Base-by-base conservation (phyloP, 768 basidiomycete genomes). In the Suillus americanus region DNA sequence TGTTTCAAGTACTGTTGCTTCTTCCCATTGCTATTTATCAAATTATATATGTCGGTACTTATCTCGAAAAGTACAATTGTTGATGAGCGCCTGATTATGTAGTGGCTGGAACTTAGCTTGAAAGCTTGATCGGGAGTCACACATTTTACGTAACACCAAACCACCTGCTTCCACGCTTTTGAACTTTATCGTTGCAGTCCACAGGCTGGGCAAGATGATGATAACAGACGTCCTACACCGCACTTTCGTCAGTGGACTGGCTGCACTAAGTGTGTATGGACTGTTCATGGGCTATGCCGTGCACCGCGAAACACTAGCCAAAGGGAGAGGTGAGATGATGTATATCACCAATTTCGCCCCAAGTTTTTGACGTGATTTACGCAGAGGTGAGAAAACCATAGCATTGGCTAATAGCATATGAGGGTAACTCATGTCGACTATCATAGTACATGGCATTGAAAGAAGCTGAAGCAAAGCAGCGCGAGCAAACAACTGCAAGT, bases 261-360 rank as follows among this genome's bases (percentile, higher is more conserved):
- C 71, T 18, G 67, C 50, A 28, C 68, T 76, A 54, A 74, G 66
- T 18, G 40, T 74, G 12, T 77, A 77, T 30, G 75, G 75, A 46
- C 13, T 76, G 23, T 76, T 75, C 64, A 55, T 76, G 40, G 75
- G 76, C 16, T 75, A 74, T 63, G 72, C 72, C 20, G 73, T 76
- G 12, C 75, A 76, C 30, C 67, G 60, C 12, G 75, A 76, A 33
- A 70, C 76, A 54, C 71, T 76, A 66, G 33, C 65, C 57, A 76
- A 73, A 64, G 75, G 75, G 28, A 70, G 64, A 73, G 75, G 75
- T 76, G 38, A 30, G 76, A 64, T 23, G 13, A 16, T 46, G 14
- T 54, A 5, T 46, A 38, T 9, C 45, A 18, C 41, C 18, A 20
- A 12, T 59, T 18, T 40, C 12, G 3, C 18, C 18, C 28, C 5